Conservation (phyloP, 108 stramenopile genomes). For the Pseudonitzschia pungens region DNA sequence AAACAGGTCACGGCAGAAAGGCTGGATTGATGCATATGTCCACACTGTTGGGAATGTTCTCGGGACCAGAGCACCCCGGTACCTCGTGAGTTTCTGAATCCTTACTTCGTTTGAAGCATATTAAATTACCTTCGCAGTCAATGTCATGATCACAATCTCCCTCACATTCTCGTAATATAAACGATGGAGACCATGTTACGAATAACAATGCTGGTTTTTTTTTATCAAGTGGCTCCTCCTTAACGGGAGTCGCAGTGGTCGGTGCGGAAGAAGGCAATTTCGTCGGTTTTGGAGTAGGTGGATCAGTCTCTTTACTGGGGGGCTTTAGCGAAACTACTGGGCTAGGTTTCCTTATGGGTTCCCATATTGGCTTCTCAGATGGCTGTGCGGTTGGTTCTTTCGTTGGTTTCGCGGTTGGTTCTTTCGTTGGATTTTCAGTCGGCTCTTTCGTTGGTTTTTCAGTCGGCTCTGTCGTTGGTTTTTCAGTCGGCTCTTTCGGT, state of each 20-base stretch:
- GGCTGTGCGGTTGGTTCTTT: neutral
- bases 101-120: constrained; percentile 25
- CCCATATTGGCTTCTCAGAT: neutral
- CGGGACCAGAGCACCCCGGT: constrained; percentile 20
- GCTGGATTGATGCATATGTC: constrained; percentile 20
- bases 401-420: neutral
- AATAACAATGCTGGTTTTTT: neutral
- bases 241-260: no score
- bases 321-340: neutral
- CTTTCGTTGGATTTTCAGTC: neutral
- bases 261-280: neutral
- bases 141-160: constrained; percentile 45
- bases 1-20: neutral
- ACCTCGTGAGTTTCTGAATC: constrained; percentile 6
- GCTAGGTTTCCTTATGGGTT: neutral
- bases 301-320: no score
- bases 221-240: neutral
- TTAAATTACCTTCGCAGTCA: constrained; percentile 32
- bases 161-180: constrained; percentile 25
- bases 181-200: neutral
- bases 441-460: neutral
- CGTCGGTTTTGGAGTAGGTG: neutral
- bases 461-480: neutral
- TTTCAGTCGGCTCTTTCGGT: no score
- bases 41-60: neutral